Base-by-base conservation (phyloP, 2,329 filamentous ascomycete species). In the Hymenotorrendiella dingleyae region DNA sequence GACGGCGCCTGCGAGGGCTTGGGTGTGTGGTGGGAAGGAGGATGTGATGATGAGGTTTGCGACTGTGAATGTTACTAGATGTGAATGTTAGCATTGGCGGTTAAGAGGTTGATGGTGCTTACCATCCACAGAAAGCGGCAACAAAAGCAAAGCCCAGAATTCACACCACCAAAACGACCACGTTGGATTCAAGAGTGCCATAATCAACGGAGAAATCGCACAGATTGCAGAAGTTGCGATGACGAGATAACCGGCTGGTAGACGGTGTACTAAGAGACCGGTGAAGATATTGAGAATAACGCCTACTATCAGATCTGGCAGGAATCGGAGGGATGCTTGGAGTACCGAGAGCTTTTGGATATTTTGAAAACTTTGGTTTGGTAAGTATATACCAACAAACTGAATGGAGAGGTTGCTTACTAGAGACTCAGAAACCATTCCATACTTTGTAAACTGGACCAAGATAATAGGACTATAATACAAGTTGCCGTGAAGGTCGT, bases 1-100 rank as follows among this genome's bases (percentile, higher is more conserved):
- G 0, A 82, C 76, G 0, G 74, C 76, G 0, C 78, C 78, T 0
- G 74, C 76, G 0, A 82, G 61, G 0, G 72, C 73, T 46, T 82
- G 77, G 2, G 67, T 77, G 8, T 74, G 61, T 16, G 68, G 63
- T 0, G 74, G 71, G 47, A 80, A 80, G 3, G 63, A 67, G 10
- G 74, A 70, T 0, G 69, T 68, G 4, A 80, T 67, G 6, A 78
- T 62, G 16, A 81, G 65, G 9, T 73, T 61, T 0, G 68, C 73
- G 3, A 80, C 67, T 0, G 73, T 79, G n/a, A n/a, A n/a, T n/a
- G n/a, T n/a, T n/a, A n/a, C n/a, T n/a, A n/a, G n/a, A n/a, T n/a
- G n/a, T n/a, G n/a, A n/a, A n/a, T n/a, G n/a, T n/a, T n/a, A n/a
- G n/a, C n/a, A n/a, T n/a, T n/a, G n/a, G n/a, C n/a, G n/a, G n/a